These are phyloP conservation scores for Blastocystis sp. DNA, from an alignment of 352 stramenopile species.

Conservation along the genomic window DNA sequence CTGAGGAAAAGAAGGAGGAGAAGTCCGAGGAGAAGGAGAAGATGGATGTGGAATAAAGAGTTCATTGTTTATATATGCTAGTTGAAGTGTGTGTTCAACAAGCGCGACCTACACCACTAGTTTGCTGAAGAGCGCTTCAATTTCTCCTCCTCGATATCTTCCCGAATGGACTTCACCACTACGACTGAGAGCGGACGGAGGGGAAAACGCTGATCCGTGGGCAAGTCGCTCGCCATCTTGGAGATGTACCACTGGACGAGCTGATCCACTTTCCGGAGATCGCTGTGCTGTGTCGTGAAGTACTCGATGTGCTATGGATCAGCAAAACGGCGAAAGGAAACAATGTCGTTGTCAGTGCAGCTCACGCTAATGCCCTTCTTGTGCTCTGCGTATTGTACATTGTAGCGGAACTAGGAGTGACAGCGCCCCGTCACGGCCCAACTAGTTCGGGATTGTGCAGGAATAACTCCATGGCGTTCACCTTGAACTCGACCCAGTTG, in stretches of 20 bases:
- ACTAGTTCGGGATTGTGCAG: slow-evolving; percentile 59
- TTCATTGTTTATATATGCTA: slow-evolving; percentile 13
- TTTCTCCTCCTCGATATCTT: slow-evolving; percentile 50
- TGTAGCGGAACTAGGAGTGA: slow-evolving; percentile 54
- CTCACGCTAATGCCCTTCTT: slow-evolving; percentile 57
- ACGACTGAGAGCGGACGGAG: not conserved
- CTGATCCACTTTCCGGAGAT: slow-evolving; percentile 54
- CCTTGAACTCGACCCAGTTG: slow-evolving; percentile 60
- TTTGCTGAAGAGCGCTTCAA: not conserved
- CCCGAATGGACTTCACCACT: slow-evolving; percentile 24
- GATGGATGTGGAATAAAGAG: slow-evolving; percentile 67
- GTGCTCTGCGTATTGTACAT: slow-evolving; percentile 64
- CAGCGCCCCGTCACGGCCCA: not conserved
- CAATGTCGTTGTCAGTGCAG: slow-evolving; percentile 66
- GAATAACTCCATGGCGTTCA: slow-evolving; percentile 53
- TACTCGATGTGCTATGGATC: slow-evolving; percentile 58
- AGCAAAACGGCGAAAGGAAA: not conserved
- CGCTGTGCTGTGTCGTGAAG: slow-evolving; percentile 8
- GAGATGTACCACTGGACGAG: slow-evolving; percentile 45
- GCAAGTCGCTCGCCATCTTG: slow-evolving; percentile 48
- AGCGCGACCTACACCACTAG: not conserved
- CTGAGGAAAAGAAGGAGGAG: slow-evolving; percentile 20
- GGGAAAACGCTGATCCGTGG: slow-evolving; percentile 23
- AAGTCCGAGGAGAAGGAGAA: slow-evolving; percentile 54
- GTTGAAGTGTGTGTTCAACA: slow-evolving; percentile 31